Percentiles rank a stretch among this genome's conserved stretches.
Conservation (phyloP, 2,329 filamentous ascomycete genomes). For the Knufia petricola region DNA sequence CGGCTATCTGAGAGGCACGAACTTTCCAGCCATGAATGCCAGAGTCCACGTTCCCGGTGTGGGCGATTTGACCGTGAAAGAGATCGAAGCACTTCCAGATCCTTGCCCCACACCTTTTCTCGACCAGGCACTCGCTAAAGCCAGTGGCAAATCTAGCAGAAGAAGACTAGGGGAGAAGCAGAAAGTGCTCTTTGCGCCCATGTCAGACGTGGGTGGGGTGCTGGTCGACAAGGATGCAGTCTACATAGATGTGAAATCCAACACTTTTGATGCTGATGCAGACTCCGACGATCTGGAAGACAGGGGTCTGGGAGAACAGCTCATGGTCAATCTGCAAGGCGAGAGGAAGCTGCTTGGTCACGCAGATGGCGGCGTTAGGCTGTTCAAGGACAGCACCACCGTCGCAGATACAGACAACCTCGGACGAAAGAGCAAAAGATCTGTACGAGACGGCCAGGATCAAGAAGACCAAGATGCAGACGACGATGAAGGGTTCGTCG, state of each 20-base stretch:
- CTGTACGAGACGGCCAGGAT: constrained; percentile 42
- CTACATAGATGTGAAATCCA: constrained; percentile 66
- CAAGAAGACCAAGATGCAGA: constrained; percentile 47
- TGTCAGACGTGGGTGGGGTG: constrained; percentile 94
- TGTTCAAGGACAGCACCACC: constrained; percentile 67
- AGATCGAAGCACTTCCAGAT: constrained; percentile 80
- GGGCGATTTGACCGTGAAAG: constrained; percentile 74
- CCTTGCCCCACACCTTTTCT: constrained; percentile 90
- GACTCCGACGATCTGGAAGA: constrained; percentile 55
- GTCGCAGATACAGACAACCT: constrained; percentile 46
- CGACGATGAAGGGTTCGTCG: constrained; percentile 40
- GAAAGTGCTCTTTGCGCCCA: constrained; percentile 89
- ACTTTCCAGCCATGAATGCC: constrained; percentile 77
- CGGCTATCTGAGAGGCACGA: constrained; percentile 88
- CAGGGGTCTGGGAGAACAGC: constrained; percentile 85
- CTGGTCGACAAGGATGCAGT: constrained; percentile 96
- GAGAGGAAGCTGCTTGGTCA: constrained; percentile 75
- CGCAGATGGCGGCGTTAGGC: constrained; percentile 68
- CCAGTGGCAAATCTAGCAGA: constrained; percentile 69
- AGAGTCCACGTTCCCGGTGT: constrained; percentile 86
- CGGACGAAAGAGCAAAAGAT: constrained; percentile 45
- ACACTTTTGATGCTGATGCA: constrained; percentile 61
- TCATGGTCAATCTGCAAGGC: constrained; percentile 81
- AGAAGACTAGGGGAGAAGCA: constrained; percentile 89
- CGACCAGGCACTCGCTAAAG: constrained; percentile 77